phyloP scores from a whole-genome alignment of 2,329 filamentous ascomycete species.

The Dactylellina parvicollis region DNA sequence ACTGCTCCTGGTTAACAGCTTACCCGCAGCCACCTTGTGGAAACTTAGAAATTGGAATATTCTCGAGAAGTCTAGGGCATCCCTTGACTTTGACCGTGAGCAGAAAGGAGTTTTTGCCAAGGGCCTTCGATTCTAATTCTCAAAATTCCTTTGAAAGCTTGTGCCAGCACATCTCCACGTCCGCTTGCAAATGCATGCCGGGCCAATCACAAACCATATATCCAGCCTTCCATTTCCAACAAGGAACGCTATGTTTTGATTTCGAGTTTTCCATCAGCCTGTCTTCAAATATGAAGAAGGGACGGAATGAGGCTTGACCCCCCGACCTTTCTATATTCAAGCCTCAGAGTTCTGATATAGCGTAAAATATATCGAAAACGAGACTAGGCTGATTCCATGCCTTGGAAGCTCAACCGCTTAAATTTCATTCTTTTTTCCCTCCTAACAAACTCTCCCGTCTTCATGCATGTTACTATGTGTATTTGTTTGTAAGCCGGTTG shows the following conservation, averaged over 20 bases:
- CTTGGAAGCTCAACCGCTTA: too few species aligned
- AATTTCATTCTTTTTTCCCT: background rate
- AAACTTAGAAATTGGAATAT: background rate
- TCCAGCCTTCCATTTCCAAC: constrained; percentile 26
- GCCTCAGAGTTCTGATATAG: background rate
- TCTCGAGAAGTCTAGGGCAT: background rate
- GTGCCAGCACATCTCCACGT: constrained; percentile 3
- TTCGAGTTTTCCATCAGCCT: constrained; percentile 5
- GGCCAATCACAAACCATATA: constrained; percentile 10
- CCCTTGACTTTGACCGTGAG: background rate
- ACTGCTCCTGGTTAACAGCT: too few species aligned
- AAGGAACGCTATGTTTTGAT: background rate
- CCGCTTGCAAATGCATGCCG: background rate
- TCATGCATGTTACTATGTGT: too few species aligned
- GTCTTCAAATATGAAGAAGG: constrained; percentile 1
- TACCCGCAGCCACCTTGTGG: too few species aligned
- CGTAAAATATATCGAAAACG: constrained; percentile 1
- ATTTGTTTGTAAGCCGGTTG: background rate
- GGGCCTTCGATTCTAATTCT: background rate
- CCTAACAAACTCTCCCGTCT: too few species aligned
- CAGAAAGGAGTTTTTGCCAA: background rate
- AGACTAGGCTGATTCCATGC: background rate
- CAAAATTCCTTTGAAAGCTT: background rate
- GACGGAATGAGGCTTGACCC: constrained; percentile 33
- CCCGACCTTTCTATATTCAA: background rate